Evolutionary conservation across 805 yeast genomes (phyloP), one percentile per base, ranked within the genome.

Genomic region (Komagataella mondaviorum): DNA sequence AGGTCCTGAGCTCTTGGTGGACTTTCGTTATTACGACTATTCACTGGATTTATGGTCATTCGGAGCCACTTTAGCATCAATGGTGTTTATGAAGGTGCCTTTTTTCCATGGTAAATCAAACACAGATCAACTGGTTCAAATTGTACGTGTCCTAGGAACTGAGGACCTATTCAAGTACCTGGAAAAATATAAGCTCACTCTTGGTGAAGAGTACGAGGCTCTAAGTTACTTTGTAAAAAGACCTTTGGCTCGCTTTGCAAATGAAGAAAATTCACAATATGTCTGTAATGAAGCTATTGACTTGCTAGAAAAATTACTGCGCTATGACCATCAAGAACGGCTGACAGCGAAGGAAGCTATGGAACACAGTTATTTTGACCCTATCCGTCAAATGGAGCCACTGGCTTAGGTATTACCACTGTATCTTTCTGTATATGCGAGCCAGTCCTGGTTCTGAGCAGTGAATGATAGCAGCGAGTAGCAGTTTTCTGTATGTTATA

Each of bases 91-190:
- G 62, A 85, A 82, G 62, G 96, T 89, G 61, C 96, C 96, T 10
- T 86, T 89, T 57, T 89, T 89, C 76, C 91, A 87, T 64, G 96
- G 96, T 18, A 83, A 86, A 55, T 85, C 95, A 18, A 89, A 89
- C 65, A 86, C 89, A 45, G 96, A 89, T 69, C 96, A 89, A 69
- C 71, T 89, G 60, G 95, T 89, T 22, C 90, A 88, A 65, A 88
- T 89, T 55, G 96, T 89, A 12, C 77, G 87, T 54, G 93, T 89
- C 1, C 73, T 89, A 59, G 96, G 96, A 18, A 85, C 96, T 1
- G 85, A 83, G 53, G 90, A 81, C 56, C 71, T 89, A 51, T 70
- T 80, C 60, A 69, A 67, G 49, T 88, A 88, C 64, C 71, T 85
- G 56, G 67, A 72, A 50, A 85, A 83, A 63, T 89, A 88, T 65